Conservation (phyloP, 1,284 basidiomycete species). For the Athelia psychrophila region DNA sequence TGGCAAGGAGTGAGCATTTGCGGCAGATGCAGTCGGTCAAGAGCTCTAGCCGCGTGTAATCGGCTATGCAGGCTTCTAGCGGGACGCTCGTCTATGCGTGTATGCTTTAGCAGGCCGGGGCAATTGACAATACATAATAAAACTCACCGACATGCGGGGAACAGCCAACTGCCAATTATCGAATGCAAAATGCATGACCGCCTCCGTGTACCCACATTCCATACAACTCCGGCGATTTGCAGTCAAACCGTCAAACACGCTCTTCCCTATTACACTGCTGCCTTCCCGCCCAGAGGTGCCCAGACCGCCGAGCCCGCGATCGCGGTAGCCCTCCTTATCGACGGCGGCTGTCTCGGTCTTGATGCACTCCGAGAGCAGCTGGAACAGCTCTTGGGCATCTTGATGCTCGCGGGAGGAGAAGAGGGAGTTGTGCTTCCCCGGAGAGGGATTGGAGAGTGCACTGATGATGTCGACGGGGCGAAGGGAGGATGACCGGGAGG, state of each 20-base stretch:
- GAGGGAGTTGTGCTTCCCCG: constrained; percentile 58
- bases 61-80: constrained; percentile 71
- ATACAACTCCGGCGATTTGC: constrained; percentile 81
- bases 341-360: constrained; percentile 74
- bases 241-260: constrained; percentile 79
- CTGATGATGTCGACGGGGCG: constrained; percentile 71
- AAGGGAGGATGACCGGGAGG: constrained; percentile 53
- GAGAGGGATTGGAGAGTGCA: constrained; percentile 58
- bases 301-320: constrained; percentile 63
- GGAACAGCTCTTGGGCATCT: constrained; percentile 95
- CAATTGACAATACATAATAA: constrained; percentile 2
- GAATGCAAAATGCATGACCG: constrained; percentile 83
- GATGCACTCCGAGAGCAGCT: constrained; percentile 84
- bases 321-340: constrained; percentile 60
- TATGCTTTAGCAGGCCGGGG: constrained; percentile 6
- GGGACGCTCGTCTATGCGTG: constrained; percentile 47
- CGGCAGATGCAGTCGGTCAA: constrained; percentile 84
- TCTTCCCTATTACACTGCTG: constrained; percentile 48
- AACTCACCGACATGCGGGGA: constrained; percentile 55
- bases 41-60: constrained; percentile 81
- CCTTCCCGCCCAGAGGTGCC: constrained; percentile 25
- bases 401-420: constrained; percentile 89
- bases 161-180: constrained; percentile 81
- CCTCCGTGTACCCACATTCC: constrained; percentile 84
- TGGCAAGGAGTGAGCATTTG: constrained; percentile 76